Evolutionary conservation across 768 basidiomycete species (phyloP), one percentile per base, ranked within the genome.

Genomic region (Russula sp.): DNA sequence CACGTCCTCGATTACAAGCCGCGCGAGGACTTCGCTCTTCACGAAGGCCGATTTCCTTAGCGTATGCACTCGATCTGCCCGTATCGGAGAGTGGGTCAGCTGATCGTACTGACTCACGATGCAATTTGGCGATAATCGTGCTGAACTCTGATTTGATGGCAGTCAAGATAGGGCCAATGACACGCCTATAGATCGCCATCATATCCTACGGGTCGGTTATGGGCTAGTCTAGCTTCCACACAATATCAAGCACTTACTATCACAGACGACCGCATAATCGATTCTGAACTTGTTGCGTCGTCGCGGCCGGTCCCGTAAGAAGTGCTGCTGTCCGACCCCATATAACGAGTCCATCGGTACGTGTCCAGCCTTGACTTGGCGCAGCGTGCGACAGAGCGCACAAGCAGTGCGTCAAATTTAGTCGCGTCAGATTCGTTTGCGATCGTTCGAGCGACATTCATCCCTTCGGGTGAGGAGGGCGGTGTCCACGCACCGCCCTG

Each of bases 351-450:
- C 74, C 76, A 44, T 97, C 94, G 1, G 83, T 74, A 61, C 87
- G 80, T 6, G 79, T 94, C 91, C 51, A 98, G 70, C 58, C 85
- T 84, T 2, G 80, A 76, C 10, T 80, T 80, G 0, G 83, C 85
- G 70, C 84, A 87, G 72, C 86, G 87, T 14, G 94, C 91, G 9
- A 97, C 86, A 6, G 85, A 80, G 62, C 81, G 82, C 10, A 92
- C 84, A 16, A 99, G 77, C 42, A 98, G 73, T 0, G 96, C 95
- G 74, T 99, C 97, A 71, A 96, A 96, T 65, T 87, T 82, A 16
- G 93, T 93, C 2, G 91, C 85, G 73, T 98, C 94, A 4, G 98
- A 82, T 70, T 98, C 97, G 72, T 98, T 98, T 32, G 85, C 84
- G 22, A 95, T 79, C 1, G 83, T 80, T 10, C 97, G 80, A 0